Conservation (phyloP, 169 alveolate genomes). For the Cryptosporidium tyzzeri region DNA sequence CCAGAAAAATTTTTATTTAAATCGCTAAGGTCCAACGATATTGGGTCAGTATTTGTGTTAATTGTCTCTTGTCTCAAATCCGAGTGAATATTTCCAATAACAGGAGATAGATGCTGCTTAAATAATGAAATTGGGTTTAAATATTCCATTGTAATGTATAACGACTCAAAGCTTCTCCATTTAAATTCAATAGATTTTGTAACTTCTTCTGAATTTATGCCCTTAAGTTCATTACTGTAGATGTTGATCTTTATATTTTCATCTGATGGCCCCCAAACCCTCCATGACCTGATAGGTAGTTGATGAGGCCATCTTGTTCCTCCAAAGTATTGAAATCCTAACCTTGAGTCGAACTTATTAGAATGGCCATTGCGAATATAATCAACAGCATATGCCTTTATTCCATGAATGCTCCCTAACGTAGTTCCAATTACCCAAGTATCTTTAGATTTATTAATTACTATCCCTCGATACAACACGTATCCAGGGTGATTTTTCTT, state of each 20-base stretch:
- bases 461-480: conserved; percentile 49
- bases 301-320: conserved; percentile 76
- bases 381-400: conserved; percentile 68
- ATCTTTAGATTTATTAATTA: conserved; percentile 42
- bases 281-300: conserved; percentile 60
- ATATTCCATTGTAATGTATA: conserved; percentile 59
- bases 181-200: conserved; percentile 28
- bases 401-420: conserved; percentile 69
- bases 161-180: conserved; percentile 61
- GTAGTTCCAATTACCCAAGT: conserved; percentile 74
- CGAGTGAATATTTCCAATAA: conserved; percentile 7
- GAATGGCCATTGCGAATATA: conserved; percentile 5
- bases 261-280: conserved; percentile 58
- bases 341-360: background rate
- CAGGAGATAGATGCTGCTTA: conserved; percentile 63
- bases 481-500: conserved; percentile 64
- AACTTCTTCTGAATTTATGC: conserved; percentile 41
- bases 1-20: background rate
- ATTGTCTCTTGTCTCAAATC: conserved; percentile 12
- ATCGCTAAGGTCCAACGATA: conserved; percentile 20
- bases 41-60: background rate
- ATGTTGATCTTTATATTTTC: conserved; percentile 34
- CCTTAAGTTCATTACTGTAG: conserved; percentile 48
- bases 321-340: conserved; percentile 64
- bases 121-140: conserved; percentile 34